Base-by-base conservation (phyloP, 805 yeast species). In the Blastobotrys muscicola region DNA sequence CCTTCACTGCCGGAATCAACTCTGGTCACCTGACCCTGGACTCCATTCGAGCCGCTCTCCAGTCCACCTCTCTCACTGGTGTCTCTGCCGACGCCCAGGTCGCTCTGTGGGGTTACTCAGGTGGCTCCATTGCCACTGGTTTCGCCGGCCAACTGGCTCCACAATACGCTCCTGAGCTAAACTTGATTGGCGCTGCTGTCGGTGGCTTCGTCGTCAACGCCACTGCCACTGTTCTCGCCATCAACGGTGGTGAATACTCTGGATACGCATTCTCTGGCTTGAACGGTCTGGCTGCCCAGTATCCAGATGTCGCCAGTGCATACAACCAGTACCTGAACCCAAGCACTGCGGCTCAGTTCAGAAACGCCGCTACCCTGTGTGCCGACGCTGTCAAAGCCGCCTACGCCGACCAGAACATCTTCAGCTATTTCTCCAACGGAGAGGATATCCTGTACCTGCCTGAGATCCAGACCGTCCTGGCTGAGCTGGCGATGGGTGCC, bases 1-100 rank as follows among this genome's bases (percentile, higher is more conserved):
- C 54, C 3, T 51, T 49, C 44, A 47, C 51, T 13, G 50, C 45
- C 4, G 54, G 53, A 2, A 33, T 44, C 16, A 41, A 43, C 11
- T 54, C 53, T 9, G 65, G 63, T 6, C 53, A 50, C 20, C 46
- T 48, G 23, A 47, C 53, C 3, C 55, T 61, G 10, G 62, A 60
- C 43, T 48, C 61, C 1, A 40, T 60, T 7, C 44, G 59, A 2
- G 65, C 64, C 1, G 50, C 52, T 6, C 41, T 49, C 12, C 34
- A 42, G 20, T 45, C 52, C 6, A 23, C 26, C 3, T 31, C 40
- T 36, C 13, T 45, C 16, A 45, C 47, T 8, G 50, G 49, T 12
- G 39, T 53, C 36, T 20, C 32, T 12, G 41, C 41, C 29, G 45
- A 35, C 29, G 43, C 55, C 16, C 40, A 45, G 35, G 38, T 53